Conservation (phyloP, 768 basidiomycete genomes). For the Hortiboletus campestris region DNA sequence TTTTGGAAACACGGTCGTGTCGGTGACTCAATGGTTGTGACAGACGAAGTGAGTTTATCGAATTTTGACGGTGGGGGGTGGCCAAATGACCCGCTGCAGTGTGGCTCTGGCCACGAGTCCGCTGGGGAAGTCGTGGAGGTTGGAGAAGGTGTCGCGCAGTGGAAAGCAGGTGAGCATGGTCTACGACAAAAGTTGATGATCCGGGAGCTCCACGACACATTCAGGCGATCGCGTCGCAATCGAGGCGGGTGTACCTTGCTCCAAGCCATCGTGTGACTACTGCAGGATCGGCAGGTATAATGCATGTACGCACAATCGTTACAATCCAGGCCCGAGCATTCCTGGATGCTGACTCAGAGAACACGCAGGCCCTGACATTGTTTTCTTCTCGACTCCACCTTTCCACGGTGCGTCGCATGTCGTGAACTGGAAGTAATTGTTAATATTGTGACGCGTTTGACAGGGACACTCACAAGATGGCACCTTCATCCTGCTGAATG, state of each 20-base stretch:
- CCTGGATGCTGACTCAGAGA: background rate
- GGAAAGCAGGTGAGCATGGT: slow-evolving; percentile 50
- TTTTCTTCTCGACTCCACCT: slow-evolving; percentile 72
- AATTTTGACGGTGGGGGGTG: background rate
- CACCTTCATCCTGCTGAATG: slow-evolving; percentile 66
- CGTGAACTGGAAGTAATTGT: background rate
- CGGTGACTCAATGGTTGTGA: slow-evolving; percentile 69
- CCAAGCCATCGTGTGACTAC: slow-evolving; percentile 55
- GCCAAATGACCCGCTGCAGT: slow-evolving; percentile 34
- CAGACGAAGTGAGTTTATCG: slow-evolving; percentile 49
- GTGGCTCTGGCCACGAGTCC: slow-evolving; percentile 69
- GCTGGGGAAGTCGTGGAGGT: slow-evolving; percentile 65
- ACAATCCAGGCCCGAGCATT: no score
- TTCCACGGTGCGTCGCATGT: slow-evolving; percentile 48
- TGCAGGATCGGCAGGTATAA: slow-evolving; percentile 68
- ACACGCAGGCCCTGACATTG: slow-evolving; percentile 39
- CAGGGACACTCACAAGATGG: slow-evolving; percentile 64
- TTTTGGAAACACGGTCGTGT: slow-evolving; percentile 72
- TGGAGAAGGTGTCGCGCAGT: slow-evolving; percentile 63
- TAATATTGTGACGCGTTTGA: background rate
- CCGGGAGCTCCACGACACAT: background rate
- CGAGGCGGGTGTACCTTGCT: slow-evolving; percentile 69
- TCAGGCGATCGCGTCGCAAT: slow-evolving; percentile 67
- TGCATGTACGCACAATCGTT: slow-evolving; percentile 40
- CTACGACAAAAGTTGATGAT: background rate